phyloP scores from a whole-genome alignment of 2,329 filamentous ascomycete genomes.

The Grosmannia serpens region DNA sequence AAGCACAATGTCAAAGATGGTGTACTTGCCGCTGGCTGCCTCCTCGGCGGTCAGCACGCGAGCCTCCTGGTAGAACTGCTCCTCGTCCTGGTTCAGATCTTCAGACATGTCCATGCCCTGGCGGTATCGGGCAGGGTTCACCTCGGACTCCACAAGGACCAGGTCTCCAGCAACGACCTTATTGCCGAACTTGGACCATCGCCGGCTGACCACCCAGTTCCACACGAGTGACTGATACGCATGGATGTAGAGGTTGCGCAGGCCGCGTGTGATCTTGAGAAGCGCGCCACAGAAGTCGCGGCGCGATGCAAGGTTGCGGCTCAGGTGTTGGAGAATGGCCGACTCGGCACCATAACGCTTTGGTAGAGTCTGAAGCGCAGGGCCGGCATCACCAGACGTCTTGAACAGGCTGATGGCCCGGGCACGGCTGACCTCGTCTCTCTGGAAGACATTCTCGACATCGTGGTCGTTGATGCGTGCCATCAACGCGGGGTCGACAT shows the following conservation, averaged over 20 bases:
- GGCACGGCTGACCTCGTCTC: slow-evolving; percentile 71
- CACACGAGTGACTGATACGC: slow-evolving; percentile 92
- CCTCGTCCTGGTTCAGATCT: slow-evolving; percentile 36
- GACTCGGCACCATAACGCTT: slow-evolving; percentile 71
- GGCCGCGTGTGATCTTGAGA: slow-evolving; percentile 64
- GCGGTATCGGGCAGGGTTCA: slow-evolving; percentile 19
- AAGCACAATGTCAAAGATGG: slow-evolving; percentile 79
- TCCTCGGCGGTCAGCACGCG: slow-evolving; percentile 68
- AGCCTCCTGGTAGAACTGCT: slow-evolving; percentile 41
- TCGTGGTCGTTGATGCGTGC: slow-evolving; percentile 31
- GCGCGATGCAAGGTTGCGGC: slow-evolving; percentile 33
- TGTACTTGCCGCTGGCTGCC: slow-evolving; percentile 61
- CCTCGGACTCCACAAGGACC: slow-evolving; percentile 42
- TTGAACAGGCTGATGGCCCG: slow-evolving; percentile 67
- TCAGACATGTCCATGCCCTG: slow-evolving; percentile 52
- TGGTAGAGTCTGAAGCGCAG: slow-evolving; percentile 60
- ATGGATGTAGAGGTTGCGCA: slow-evolving; percentile 91
- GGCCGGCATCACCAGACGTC: slow-evolving; percentile 42
- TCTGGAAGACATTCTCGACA: slow-evolving; percentile 37
- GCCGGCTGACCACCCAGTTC: slow-evolving; percentile 74
- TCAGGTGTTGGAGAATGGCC: slow-evolving; percentile 67
- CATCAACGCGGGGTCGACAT: slow-evolving; percentile 52
- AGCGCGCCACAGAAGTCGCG: slow-evolving; percentile 75
- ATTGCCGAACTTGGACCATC: slow-evolving; percentile 64
- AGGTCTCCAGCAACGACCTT: slow-evolving; percentile 77